Percentiles rank a stretch among this genome's conserved stretches.
Evolutionary conservation across 352 stramenopile species (phyloP).

Genomic region (Pythium utonaiense): DNA sequence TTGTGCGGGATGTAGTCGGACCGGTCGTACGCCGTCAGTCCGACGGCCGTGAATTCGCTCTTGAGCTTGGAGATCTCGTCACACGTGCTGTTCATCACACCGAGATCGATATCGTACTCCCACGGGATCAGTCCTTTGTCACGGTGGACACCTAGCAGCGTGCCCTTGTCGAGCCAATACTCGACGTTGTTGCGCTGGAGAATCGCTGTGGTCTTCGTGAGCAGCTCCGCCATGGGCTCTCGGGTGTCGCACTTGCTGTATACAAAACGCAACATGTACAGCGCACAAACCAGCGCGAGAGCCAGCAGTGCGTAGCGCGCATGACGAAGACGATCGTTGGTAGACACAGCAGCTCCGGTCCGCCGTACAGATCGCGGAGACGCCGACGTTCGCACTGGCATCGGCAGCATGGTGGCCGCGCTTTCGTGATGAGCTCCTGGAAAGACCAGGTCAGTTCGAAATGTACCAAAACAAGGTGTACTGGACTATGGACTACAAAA

Average conservation of each 20-base stretch:
- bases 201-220: slow-evolving; percentile 64
- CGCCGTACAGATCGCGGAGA: background rate
- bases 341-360: background rate
- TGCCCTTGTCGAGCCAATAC: slow-evolving; percentile 85
- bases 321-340: slow-evolving; percentile 21
- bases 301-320: slow-evolving; percentile 32
- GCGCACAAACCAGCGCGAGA: slow-evolving; percentile 15
- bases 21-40: slow-evolving; percentile 65
- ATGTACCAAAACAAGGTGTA: too few species aligned
- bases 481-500: too few species aligned
- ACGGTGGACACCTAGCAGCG: slow-evolving; percentile 62
- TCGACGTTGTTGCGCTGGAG: slow-evolving; percentile 63
- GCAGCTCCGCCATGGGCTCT: slow-evolving; percentile 55
- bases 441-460: too few species aligned
- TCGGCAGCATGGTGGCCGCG: slow-evolving; percentile 13
- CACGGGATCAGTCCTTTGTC: slow-evolving; percentile 72
- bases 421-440: background rate
- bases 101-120: slow-evolving; percentile 82
- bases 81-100: slow-evolving; percentile 73
- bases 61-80: slow-evolving; percentile 66
- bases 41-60: slow-evolving; percentile 49
- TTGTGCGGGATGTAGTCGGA: slow-evolving; percentile 75
- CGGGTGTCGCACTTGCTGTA: slow-evolving; percentile 79
- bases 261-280: slow-evolving; percentile 52
- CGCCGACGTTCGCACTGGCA: slow-evolving; percentile 4